Percentiles rank a stretch among this genome's conserved stretches.
Evolutionary conservation across 192 early-diverging fungal species (phyloP).

Genomic region (Paraglomus brasilianum): DNA sequence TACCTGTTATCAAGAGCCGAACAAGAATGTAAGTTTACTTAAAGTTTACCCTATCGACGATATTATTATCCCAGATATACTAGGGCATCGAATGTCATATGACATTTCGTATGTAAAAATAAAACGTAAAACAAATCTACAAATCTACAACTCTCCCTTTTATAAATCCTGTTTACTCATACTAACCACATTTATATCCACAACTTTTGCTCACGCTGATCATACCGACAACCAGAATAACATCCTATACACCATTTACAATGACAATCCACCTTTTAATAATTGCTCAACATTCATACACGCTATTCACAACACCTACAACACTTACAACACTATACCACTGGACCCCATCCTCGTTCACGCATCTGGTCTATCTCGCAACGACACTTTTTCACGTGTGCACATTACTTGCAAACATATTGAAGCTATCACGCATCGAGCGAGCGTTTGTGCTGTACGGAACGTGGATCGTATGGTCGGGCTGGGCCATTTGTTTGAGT

Average conservation of each 20-base stretch:
- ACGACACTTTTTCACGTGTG: slow-evolving; percentile 49
- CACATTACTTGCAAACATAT: slow-evolving; percentile 43
- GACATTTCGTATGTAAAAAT: too few species aligned
- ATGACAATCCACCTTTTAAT: slow-evolving; percentile 37
- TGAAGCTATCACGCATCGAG: slow-evolving; percentile 44
- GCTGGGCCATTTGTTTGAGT: slow-evolving; percentile 50
- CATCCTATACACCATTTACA: slow-evolving; percentile 44
- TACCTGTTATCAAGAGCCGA: too few species aligned
- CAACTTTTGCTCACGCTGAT: too few species aligned
- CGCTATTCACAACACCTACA: slow-evolving; percentile 36
- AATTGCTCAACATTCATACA: slow-evolving; percentile 41
- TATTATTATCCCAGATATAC: too few species aligned
- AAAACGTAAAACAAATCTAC: too few species aligned
- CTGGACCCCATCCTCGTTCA: slow-evolving; percentile 32
- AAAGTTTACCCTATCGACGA: too few species aligned
- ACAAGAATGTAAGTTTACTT: too few species aligned
- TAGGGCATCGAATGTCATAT: too few species aligned
- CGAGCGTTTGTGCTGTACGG: slow-evolving; percentile 55
- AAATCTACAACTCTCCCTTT: too few species aligned
- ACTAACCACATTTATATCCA: too few species aligned
- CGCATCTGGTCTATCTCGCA: slow-evolving; percentile 45
- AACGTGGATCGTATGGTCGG: slow-evolving; percentile 57
- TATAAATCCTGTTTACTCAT: too few species aligned
- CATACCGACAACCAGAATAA: slow-evolving; percentile 28
- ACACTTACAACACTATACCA: slow-evolving; percentile 31